Evolutionary conservation across 2,329 filamentous ascomycete species (phyloP), one percentile per base, ranked within the genome.

Genomic region (Neocucurbitaria cava): DNA sequence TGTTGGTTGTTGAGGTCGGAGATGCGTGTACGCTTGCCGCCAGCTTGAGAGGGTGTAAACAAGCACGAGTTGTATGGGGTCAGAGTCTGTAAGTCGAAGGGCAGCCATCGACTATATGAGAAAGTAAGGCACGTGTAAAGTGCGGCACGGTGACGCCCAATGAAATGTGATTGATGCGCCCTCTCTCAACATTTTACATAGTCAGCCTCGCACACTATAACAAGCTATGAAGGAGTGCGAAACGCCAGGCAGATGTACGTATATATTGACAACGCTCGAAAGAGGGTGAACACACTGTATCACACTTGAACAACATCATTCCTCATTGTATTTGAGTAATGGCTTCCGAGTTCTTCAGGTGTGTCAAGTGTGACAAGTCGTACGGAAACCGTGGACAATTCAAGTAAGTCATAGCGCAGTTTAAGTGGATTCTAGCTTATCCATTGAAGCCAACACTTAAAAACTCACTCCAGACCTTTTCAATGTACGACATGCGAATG

Each of bases 391-490:
- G 4, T 5, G 35, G 40, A 1, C 45, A 20, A 4, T 40, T 36
- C 28, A 61, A 61, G 58, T 61, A 23, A 20, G 46, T 30, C 9
- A 9, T 2, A 13, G 11, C 6, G 21, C 15, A 5, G 3, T 13
- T 1, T 7, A 3, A 33, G 2, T 13, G 3, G 2, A 2, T 6
- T 2, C 13, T 15, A 9, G 28, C 51, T 48, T 7, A 48, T 11
- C 7, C 5, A 23, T 0, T 1, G 8, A 1, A 63, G 61, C 33
- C 51, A 53, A 35, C 61, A 63, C 10, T 7, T 15, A 5, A 61
- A 53, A 3, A 61, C 55, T 1, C 55, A 63, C n/a, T 42, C 47
- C 0, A 57, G 53, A 11, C 58, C 55, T 1, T 40, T 21, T 6
- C 11, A 0, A 3, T 61, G 61, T 10, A 8, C 52, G 1, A 10